These are phyloP conservation scores for Chlorella sp. DNA, from an alignment of 139 green algal genomes.

Conservation along the genomic window DNA sequence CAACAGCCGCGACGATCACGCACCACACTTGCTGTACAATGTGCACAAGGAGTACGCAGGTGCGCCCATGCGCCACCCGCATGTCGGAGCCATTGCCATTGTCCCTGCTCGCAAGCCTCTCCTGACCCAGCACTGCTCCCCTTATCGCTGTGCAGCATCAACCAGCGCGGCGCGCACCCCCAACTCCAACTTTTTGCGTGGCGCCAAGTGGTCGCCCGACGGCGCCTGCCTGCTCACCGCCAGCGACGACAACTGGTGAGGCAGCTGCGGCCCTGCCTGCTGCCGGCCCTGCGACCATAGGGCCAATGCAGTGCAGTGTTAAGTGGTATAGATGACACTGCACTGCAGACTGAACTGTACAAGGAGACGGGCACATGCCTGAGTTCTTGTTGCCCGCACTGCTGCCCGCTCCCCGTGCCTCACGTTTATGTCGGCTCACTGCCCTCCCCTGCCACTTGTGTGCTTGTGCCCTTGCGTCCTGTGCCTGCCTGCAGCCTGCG, in stretches of 20 bases:
- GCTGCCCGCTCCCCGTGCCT: not conserved
- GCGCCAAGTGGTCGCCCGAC: conserved; percentile 84
- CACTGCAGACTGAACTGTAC: no score
- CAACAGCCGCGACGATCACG: not conserved
- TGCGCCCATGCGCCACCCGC: not conserved
- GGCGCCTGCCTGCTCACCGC: conserved; percentile 80
- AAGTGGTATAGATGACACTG: no score
- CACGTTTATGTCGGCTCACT: not conserved
- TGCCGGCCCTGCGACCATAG: no score
- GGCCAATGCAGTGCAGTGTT: no score
- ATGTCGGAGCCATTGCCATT: not conserved
- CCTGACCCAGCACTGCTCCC: not conserved
- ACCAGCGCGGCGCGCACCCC: not conserved
- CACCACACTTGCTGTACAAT: not conserved
- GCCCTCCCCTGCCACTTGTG: not conserved
- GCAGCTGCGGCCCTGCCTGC: not conserved
- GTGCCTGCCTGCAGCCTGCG: conserved; percentile 57
- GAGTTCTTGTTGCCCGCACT: not conserved
- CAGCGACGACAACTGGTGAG: conserved; percentile 80
- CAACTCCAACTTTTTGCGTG: conserved; percentile 84
- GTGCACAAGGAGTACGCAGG: conserved; percentile 14
- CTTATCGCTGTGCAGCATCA: not conserved
- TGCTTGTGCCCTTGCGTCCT: not conserved
- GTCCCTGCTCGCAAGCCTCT: no score
- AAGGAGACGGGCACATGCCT: no score